Evolutionary conservation across 371 early-diverging fungal species (phyloP).

Genomic region (Haplosporangium sp.): DNA sequence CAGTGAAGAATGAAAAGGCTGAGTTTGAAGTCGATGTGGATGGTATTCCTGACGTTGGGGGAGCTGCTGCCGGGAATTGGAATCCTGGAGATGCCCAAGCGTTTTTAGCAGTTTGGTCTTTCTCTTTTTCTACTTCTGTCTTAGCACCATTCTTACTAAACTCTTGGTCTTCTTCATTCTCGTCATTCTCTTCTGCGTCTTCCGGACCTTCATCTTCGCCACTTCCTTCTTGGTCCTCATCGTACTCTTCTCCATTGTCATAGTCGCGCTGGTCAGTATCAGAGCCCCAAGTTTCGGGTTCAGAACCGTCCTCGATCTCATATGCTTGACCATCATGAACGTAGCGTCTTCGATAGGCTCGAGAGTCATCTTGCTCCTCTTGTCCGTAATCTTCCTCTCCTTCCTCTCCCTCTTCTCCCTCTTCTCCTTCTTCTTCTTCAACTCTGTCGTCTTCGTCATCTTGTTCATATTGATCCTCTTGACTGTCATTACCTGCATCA

Average conservation of each 20-base stretch:
- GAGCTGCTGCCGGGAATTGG: constrained; percentile 30
- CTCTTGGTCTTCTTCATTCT: constrained; percentile 16
- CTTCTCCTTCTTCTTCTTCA: constrained; percentile 12
- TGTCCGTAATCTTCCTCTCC: constrained; percentile 14
- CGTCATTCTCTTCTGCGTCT: constrained; percentile 7
- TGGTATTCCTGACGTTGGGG: background rate
- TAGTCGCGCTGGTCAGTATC: constrained; percentile 48
- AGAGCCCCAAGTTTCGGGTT: constrained; percentile 43
- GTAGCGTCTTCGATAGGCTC: constrained; percentile 12
- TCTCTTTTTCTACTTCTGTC: background rate
- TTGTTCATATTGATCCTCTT: constrained; percentile 4
- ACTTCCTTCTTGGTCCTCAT: constrained; percentile 16
- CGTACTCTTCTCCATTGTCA: constrained; percentile 27
- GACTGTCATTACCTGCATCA: constrained; percentile 1
- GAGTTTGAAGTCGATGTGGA: constrained; percentile 13
- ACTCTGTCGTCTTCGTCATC: background rate
- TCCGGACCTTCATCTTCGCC: constrained; percentile 5
- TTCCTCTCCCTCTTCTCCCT: constrained; percentile 12
- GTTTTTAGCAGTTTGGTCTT: constrained; percentile 14
- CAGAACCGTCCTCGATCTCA: constrained; percentile 34
- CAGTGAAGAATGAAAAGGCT: constrained; percentile 29
- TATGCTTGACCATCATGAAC: constrained; percentile 45
- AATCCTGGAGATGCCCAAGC: constrained; percentile 40
- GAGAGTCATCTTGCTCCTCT: constrained; percentile 11
- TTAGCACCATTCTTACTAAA: background rate